Percentiles rank a stretch among this genome's conserved stretches.
These are phyloP conservation scores for Talaromyces albobiverticillius DNA, from an alignment of 2,329 filamentous ascomycete species.

Conservation along the genomic window DNA sequence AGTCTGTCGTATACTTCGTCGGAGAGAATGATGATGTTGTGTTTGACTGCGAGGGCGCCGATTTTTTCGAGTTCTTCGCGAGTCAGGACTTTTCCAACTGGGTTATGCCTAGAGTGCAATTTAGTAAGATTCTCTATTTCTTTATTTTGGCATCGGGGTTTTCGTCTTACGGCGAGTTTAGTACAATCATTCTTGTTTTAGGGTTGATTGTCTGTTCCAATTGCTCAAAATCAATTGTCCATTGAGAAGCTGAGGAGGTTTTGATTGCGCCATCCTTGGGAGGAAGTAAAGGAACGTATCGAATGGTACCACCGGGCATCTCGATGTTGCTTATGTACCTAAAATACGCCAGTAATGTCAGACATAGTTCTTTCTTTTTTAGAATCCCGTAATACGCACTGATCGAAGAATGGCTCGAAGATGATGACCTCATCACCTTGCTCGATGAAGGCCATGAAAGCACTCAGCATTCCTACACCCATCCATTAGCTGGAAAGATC, in stretches of 20 bases:
- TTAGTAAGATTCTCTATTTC: no score
- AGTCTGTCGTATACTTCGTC: conserved; percentile 94
- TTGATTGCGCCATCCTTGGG: conserved; percentile 73
- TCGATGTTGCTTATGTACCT: conserved; percentile 96
- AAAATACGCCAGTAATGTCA: neutral
- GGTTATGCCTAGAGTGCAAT: conserved; percentile 66
- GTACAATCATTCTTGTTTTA: conserved; percentile 92
- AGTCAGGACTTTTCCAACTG: conserved; percentile 92
- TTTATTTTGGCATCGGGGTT: no score
- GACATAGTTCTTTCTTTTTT: neutral
- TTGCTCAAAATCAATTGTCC: conserved; percentile 80
- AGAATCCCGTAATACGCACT: conserved; percentile 57
- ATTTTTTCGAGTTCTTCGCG: conserved; percentile 78
- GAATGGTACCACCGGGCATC: conserved; percentile 92
- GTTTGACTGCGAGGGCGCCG: conserved; percentile 82
- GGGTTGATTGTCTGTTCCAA: conserved; percentile 77
- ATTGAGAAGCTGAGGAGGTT: conserved; percentile 82
- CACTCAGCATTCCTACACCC: conserved; percentile 75
- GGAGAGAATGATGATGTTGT: conserved; percentile 90
- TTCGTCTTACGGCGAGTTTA: conserved; percentile 50
- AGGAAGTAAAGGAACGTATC: conserved; percentile 92
- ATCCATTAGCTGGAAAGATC: conserved; percentile 2
- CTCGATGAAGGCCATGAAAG: conserved; percentile 97
- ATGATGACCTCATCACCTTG: conserved; percentile 93
- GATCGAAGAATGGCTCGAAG: conserved; percentile 98